Base-by-base conservation (phyloP, 805 yeast genomes). In the Pichia thaimueangensis region DNA sequence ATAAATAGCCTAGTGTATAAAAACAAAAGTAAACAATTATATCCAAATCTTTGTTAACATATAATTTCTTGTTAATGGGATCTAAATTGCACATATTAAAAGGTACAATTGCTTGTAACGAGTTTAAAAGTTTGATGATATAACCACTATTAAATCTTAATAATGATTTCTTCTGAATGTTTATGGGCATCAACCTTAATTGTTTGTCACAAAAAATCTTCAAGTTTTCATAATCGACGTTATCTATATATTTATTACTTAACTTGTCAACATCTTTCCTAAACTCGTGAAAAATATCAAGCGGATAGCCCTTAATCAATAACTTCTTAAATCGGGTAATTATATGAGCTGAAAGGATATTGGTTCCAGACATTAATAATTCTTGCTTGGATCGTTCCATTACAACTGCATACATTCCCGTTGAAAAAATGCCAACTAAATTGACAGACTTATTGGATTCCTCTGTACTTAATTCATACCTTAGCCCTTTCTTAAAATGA, bases 341-440 rank as follows among this genome's bases (percentile, higher is more conserved):
- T 30, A 46, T 32, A 34, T 33, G 19, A 13, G 28, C 9, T 27
- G 49, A 37, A 21, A 43, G 17, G 11, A 46, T 30, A 36, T 34
- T 37, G 1, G 36, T 17, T 6, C 37, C 39, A 9, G 13, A 16
- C 11, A 37, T 10, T 5, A 29, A 25, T 17, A 43, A 19, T 13
- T 40, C 23, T 9, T 12, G 17, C 25, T 17, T 25, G 16, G 39
- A n/a, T 28, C 19, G 35, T 20, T 35, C 40, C 49, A 41, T 47
- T 3, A 36, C 24, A 10, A 47, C 15, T 10, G 45, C 34, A 41
- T 34, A 47, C 15, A 47, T 19, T 4, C 49, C 49, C 3, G 49
- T 45, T 20, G 42, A 33, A 20, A 47, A 47, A 3, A 41, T 47
- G 5, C 49, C 47, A n/a, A 43, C 34, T 22, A 37, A 37, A 7